Evolutionary conservation across 345 rosid species (phyloP).

Genomic region (Turritis glabra): DNA sequence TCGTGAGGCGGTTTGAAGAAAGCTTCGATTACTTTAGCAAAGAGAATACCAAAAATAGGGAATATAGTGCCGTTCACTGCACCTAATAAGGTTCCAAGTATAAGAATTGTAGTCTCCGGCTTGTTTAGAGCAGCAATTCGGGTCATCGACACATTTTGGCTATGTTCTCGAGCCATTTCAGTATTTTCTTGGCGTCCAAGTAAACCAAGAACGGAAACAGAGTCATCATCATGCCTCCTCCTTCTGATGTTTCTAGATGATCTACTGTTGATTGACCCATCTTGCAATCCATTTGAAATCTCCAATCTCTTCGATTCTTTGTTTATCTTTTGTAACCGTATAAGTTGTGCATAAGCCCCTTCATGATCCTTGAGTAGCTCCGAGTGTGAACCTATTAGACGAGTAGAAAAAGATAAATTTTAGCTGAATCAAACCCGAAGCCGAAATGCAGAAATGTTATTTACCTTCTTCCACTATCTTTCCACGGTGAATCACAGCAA

Average conservation of each 20-base stretch:
- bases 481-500: neutral
- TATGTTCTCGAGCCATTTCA: neutral
- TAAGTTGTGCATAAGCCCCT: neutral
- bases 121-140: slow-evolving; percentile 45
- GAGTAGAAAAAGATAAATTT: too few species aligned
- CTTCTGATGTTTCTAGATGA: neutral
- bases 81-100: neutral
- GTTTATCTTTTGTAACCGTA: neutral
- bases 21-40: neutral
- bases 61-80: neutral
- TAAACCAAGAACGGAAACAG: slow-evolving; percentile 36
- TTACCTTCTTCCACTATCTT: neutral
- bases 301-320: neutral
- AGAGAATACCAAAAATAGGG: neutral
- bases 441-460: too few species aligned
- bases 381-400: neutral
- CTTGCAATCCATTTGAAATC: neutral
- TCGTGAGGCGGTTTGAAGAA: neutral
- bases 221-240: neutral
- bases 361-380: neutral
- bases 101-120: neutral
- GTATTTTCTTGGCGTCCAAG: slow-evolving; percentile 22
- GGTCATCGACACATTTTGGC: slow-evolving; percentile 40
- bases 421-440: neutral
- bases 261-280: neutral